Percentiles rank a stretch among this genome's conserved stretches.
Conservation (phyloP, 2,329 filamentous ascomycete genomes). For the Amauroascus verrucosus region DNA sequence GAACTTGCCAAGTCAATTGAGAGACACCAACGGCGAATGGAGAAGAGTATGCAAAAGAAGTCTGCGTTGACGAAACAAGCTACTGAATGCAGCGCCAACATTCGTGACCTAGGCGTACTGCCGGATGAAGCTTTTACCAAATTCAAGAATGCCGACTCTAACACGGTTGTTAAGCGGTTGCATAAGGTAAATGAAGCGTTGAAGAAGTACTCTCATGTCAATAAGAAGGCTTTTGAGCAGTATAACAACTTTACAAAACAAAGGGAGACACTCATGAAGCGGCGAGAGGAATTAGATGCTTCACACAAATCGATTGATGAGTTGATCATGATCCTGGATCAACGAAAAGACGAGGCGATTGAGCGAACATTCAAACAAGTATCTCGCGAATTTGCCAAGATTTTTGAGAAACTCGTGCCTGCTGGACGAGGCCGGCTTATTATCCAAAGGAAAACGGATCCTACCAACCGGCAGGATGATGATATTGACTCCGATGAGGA, state of each 20-base stretch:
- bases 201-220: slow-evolving; percentile 96
- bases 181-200: slow-evolving; percentile 86
- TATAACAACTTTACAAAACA: slow-evolving; percentile 95
- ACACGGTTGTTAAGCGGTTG: slow-evolving; percentile 61
- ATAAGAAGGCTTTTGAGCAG: slow-evolving; percentile 99
- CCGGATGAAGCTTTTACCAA: slow-evolving; percentile 90
- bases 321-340: slow-evolving; percentile 83
- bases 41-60: slow-evolving; percentile 84
- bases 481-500: slow-evolving; percentile 57
- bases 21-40: slow-evolving; percentile 77
- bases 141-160: slow-evolving; percentile 72
- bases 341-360: slow-evolving; percentile 94
- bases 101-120: slow-evolving; percentile 82
- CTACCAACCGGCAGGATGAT: slow-evolving; percentile 50
- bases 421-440: slow-evolving; percentile 83
- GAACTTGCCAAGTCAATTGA: slow-evolving; percentile 69
- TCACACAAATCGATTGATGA: slow-evolving; percentile 83
- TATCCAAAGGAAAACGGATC: slow-evolving; percentile 83
- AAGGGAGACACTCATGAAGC: slow-evolving; percentile 73
- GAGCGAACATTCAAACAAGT: slow-evolving; percentile 98
- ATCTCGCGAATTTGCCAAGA: slow-evolving; percentile 78
- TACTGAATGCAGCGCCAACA: slow-evolving; percentile 73
- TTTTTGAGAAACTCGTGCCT: slow-evolving; percentile 91
- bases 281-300: slow-evolving; percentile 75
- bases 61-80: slow-evolving; percentile 66